Percentiles rank a stretch among this genome's conserved stretches.
Evolutionary conservation across 2,329 filamentous ascomycete genomes (phyloP).

Genomic region (Parastagonospora nodorum): DNA sequence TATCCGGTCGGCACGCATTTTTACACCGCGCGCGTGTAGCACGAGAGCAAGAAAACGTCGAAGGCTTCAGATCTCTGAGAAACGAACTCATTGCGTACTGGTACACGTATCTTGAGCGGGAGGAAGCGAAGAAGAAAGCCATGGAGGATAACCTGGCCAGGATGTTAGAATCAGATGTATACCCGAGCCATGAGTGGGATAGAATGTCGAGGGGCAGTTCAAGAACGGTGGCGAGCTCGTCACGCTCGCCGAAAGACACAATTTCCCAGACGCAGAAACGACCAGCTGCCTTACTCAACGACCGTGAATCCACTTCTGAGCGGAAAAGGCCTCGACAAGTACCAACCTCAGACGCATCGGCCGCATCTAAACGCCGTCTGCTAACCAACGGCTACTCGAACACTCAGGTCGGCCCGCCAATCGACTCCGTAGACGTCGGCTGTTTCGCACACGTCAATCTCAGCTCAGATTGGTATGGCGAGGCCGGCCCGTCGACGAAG

Average conservation of each 20-base stretch:
- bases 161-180: neutral
- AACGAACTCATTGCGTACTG: conserved; percentile 38
- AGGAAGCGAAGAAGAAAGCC: conserved; percentile 2
- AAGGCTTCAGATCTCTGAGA: conserved; percentile 28
- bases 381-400: neutral
- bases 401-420: neutral
- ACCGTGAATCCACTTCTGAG: too few species aligned
- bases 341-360: neutral
- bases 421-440: neutral
- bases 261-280: neutral
- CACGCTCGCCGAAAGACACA: neutral
- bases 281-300: neutral
- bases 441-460: neutral
- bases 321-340: too few species aligned
- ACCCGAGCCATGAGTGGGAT: neutral
- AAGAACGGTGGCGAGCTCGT: neutral
- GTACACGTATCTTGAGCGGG: conserved; percentile 31
- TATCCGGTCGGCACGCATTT: conserved; percentile 23
- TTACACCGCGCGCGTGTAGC: conserved; percentile 43
- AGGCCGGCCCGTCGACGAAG: neutral
- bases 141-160: neutral
- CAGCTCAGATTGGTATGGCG: neutral
- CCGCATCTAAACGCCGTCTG: neutral
- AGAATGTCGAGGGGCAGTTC: too few species aligned
- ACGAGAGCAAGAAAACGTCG: conserved; percentile 39